Base-by-base conservation (phyloP, 305 asterid species). In the Solanum chacoense region DNA sequence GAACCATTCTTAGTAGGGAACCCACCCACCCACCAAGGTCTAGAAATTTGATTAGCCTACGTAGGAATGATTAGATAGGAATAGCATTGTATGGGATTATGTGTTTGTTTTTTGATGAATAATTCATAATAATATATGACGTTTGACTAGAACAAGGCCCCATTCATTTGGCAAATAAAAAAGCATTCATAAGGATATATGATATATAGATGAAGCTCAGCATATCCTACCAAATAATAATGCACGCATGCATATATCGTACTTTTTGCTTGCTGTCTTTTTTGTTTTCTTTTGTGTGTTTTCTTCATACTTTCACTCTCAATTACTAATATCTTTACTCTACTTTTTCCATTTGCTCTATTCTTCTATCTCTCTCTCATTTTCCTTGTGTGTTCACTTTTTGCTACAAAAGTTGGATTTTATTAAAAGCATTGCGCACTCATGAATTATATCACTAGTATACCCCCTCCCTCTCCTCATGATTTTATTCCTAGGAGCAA, bases 191-290 rank as follows among this genome's bases (percentile, higher is more conserved):
- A 10, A 75, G 40, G 79, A 75, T 75, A 34, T 9, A 75, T 71
- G 32, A 6, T 28, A 32, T 8, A 75, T 76, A 81, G 22, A 29
- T 81, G 71, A 81, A 81, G 69, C 38, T 85, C 7, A 42, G 38
- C 79, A 72, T 36, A 40, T 38, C 88, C 80, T 72, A 37, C 78
- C 63, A 34, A 86, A 69, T 65, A 69, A 86, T 29, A 67, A 86
- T 86, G 81, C 88, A 86, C 88, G 88, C 88, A 86, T 86, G 88
- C 88, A 86, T 24, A 69, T 86, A 55, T 55, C 28, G 40, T 72
- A 32, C 88, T 86, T 86, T 69, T 86, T 86, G 69, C 40, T 73
- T 69, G 76, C 29, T 85, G 80, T 72, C 36, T 26, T 50, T 22
- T 69, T 28, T 85, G 79, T 85, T 65, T 85, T 36, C 80, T 85